Base-by-base conservation (phyloP, 2,329 filamentous ascomycete genomes). In the Clathrospora elynae region DNA sequence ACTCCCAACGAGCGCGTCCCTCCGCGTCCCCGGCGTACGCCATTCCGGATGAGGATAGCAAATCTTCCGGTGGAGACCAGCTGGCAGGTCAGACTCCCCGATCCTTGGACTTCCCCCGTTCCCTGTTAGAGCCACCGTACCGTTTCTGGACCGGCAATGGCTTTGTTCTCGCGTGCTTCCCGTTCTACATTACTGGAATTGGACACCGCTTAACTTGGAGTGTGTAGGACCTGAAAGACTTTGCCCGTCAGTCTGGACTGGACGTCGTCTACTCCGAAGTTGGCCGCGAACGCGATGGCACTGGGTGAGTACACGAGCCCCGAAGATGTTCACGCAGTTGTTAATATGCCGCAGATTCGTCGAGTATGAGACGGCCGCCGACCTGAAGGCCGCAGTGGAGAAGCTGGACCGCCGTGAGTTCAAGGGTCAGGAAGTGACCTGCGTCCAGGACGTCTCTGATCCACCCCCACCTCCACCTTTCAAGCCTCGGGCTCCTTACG, bases 261-360 rank as follows among this genome's bases (percentile, higher is more conserved):
- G 93, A 97, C 72, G 93, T 99, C 57, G 93, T 99, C 66, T 99
- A 96, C 73, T 96, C 91, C 56, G 93, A 99, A 76, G 95, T 95
- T 49, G 87, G 86, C 62, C 90, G 92, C 65, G 91, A 95, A 70
- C 87, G 87, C 57, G 90, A 95, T 71, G 90, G 90, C 57, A 89
- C 88, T 82, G 92, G 92, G 90, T 96, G 74, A 74, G 87, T 78
- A 49, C 33, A 47, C 26, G 33, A 33, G 43, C 19, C 29, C 42
- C 13, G 16, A 11, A 5, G 26, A 8, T 28, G 13, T 6, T 18
- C 9, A 4, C 8, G 3, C 11, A 8, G 13, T 5, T 14, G 20
- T 22, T 39, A 25, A 41, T 56, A 59, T 38, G 60, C 38, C 23
- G 6, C 38, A 96, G 92, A 65, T 97, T 96, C 71, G 92, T 99